phyloP scores from a whole-genome alignment of 345 rosid species.

The Pistacia integerrima region DNA sequence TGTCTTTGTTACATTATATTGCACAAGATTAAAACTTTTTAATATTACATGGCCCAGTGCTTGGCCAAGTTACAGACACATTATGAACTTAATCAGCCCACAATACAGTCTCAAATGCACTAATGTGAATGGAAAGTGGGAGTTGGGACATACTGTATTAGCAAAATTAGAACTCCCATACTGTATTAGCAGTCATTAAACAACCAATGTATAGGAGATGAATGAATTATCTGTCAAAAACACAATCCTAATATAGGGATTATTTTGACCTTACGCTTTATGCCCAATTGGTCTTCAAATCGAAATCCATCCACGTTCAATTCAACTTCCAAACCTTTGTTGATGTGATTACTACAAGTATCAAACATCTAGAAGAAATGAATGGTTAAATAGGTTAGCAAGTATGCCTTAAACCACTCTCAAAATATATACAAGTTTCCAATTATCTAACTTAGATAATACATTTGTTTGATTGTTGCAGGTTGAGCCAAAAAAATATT shows the following conservation, averaged over 20 bases:
- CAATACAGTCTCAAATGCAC: too few species aligned
- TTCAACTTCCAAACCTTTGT: conserved; percentile 42
- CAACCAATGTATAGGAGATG: neutral
- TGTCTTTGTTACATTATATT: too few species aligned
- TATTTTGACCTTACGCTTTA: conserved; percentile 42
- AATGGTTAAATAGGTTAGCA: conserved; percentile 11
- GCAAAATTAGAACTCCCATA: neutral
- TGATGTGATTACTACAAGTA: conserved; percentile 52
- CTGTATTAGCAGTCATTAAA: neutral
- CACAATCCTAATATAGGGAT: neutral
- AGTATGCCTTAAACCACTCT: neutral
- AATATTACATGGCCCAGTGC: too few species aligned
- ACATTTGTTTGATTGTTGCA: neutral
- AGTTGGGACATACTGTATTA: neutral
- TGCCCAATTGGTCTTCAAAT: conserved; percentile 33
- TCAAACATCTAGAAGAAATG: conserved; percentile 49
- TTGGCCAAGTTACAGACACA: too few species aligned
- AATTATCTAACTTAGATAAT: neutral
- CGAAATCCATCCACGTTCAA: conserved; percentile 46
- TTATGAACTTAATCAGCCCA: too few species aligned
- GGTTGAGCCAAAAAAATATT: neutral
- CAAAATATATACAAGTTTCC: neutral
- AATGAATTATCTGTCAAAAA: neutral
- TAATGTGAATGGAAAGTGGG: too few species aligned
- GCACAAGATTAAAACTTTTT: too few species aligned